Conservation (phyloP, 2,329 filamentous ascomycete genomes). For the Sporothrix brunneoviolacea region DNA sequence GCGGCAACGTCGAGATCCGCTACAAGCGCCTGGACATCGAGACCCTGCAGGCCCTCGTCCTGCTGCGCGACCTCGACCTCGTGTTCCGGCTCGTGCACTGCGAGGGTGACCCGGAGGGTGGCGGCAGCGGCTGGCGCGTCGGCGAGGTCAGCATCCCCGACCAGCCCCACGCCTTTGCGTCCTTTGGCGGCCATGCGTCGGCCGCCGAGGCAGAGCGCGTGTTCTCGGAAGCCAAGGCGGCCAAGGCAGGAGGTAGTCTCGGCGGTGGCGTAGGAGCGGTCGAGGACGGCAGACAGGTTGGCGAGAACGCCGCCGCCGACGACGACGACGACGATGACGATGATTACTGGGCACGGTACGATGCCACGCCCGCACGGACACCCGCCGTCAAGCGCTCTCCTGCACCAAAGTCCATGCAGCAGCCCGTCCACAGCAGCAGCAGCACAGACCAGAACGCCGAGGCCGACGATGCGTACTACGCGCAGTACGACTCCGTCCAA, state of each 20-base stretch:
- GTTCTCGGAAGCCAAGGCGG: conserved; percentile 26
- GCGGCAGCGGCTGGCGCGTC: conserved; percentile 61
- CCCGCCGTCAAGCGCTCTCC: conserved; percentile 58
- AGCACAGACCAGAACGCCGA: conserved; percentile 24
- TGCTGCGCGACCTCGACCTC: conserved; percentile 52
- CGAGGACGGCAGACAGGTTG: not conserved
- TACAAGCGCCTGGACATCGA: conserved; percentile 68
- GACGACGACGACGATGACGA: conserved; percentile 64
- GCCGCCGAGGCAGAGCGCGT: conserved; percentile 56
- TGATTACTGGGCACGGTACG: conserved; percentile 75
- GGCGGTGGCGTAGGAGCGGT: not conserved
- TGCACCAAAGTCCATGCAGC: conserved; percentile 38
- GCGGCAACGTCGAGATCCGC: conserved; percentile 49
- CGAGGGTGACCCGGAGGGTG: conserved; percentile 54
- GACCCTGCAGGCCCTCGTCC: conserved; percentile 63
- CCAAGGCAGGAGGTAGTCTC: not conserved
- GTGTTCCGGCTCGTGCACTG: conserved; percentile 65
- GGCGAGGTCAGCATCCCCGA: conserved; percentile 61
- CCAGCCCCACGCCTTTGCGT: conserved; percentile 47
- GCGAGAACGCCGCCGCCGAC: conserved; percentile 18
- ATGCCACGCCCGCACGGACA: conserved; percentile 60
- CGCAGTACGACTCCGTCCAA: conserved; percentile 70
- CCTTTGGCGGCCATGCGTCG: conserved; percentile 43
- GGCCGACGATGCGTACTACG: conserved; percentile 66
- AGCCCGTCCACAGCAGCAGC: conserved; percentile 7